These are phyloP conservation scores for Ophiorrhiza pumila DNA, from an alignment of 257 asterid species.

Conservation along the genomic window DNA sequence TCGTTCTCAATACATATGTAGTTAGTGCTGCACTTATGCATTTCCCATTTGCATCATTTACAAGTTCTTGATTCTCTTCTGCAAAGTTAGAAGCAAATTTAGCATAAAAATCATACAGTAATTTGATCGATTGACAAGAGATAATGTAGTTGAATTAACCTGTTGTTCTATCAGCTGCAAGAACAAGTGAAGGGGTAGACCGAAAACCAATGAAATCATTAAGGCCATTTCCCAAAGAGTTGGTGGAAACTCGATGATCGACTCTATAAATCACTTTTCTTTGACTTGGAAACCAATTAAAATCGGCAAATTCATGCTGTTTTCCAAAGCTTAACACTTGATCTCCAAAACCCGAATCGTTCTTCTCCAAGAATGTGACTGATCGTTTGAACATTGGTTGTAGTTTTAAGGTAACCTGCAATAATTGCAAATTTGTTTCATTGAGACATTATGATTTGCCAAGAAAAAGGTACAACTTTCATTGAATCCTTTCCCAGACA, in stretches of 20 bases:
- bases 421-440: too few relatives aligned
- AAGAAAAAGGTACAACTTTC: too few relatives aligned
- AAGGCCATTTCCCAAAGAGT: conserved; percentile 19
- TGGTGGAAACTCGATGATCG: conserved; percentile 21
- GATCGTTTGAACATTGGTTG: conserved; percentile 28
- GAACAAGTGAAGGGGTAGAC: conserved; percentile 10
- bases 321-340: conserved; percentile 12
- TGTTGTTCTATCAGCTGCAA: conserved; percentile 10
- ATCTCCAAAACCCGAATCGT: conserved; percentile 23
- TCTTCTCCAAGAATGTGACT: conserved; percentile 11
- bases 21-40: conserved; percentile 14
- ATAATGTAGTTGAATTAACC: not conserved
- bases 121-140: not conserved
- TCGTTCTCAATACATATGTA: not conserved
- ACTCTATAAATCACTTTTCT: conserved; percentile 17
- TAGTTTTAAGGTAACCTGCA: conserved; percentile 24
- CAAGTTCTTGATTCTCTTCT: conserved; percentile 28
- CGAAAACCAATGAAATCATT: conserved; percentile 23
- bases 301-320: conserved; percentile 29
- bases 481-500: too few relatives aligned
- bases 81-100: not conserved
- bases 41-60: conserved; percentile 16
- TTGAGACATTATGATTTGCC: too few relatives aligned
- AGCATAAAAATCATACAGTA: not conserved
- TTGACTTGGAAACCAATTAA: conserved; percentile 28